Percentiles rank a stretch among this genome's conserved stretches.
These are phyloP conservation scores for Linderina pennispora DNA, from an alignment of 192 early-diverging fungal genomes.

Conservation along the genomic window DNA sequence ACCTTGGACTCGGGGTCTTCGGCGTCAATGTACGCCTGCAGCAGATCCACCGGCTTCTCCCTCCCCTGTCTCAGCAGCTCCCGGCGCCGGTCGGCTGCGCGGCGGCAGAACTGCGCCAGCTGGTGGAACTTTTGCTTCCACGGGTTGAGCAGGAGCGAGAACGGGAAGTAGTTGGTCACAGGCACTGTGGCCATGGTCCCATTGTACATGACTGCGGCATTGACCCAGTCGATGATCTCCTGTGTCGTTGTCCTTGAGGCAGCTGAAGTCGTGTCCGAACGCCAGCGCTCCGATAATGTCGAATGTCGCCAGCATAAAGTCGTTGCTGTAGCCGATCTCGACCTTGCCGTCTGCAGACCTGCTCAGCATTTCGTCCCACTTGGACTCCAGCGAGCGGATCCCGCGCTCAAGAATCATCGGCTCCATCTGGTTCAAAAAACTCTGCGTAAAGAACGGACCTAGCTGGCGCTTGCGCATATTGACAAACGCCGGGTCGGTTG, in stretches of 20 bases:
- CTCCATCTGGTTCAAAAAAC: neutral
- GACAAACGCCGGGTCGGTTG: neutral
- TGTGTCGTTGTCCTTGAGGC: neutral
- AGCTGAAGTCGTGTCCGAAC: neutral
- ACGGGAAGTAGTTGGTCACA: too few species aligned
- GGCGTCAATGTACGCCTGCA: constrained; percentile 20
- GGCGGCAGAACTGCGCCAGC: neutral
- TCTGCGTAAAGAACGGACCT: neutral
- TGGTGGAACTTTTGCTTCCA: neutral
- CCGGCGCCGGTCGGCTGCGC: too few species aligned
- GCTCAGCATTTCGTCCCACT: neutral
- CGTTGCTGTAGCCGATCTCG: neutral
- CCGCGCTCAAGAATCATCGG: neutral
- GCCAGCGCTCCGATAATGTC: neutral
- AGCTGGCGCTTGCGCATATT: neutral
- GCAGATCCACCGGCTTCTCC: neutral
- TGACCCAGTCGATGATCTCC: neutral
- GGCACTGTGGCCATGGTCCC: too few species aligned
- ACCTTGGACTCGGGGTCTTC: constrained; percentile 19
- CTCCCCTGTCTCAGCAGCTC: neutral
- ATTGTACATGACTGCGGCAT: too few species aligned
- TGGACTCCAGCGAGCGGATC: neutral
- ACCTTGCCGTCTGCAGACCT: neutral
- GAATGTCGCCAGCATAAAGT: neutral
- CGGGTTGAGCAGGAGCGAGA: neutral